Evolutionary conservation across 148 eudicot species (phyloP).

Genomic region (Simmondsia chinensis): DNA sequence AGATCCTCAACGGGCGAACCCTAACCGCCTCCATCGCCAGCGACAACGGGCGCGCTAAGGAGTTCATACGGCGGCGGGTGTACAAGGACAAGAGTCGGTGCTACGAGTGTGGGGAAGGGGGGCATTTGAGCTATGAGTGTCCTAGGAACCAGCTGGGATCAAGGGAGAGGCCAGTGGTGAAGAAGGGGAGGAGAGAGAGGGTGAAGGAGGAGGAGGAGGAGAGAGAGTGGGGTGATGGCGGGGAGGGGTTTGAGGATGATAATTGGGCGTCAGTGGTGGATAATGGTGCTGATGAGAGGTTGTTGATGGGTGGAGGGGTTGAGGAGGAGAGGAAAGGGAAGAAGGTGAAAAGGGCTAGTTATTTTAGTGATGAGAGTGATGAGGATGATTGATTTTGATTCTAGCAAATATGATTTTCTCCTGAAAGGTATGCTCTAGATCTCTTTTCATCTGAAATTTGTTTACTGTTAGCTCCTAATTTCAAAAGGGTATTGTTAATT

Average conservation of each 20-base stretch:
- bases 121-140: conserved; percentile 94
- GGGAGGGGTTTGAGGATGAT: conserved; percentile 43
- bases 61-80: conserved; percentile 60
- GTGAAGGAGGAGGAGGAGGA: conserved; percentile 20
- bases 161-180: conserved; percentile 59
- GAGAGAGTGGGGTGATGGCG: conserved; percentile 27
- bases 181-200: conserved; percentile 25
- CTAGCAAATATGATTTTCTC: too few relatives aligned
- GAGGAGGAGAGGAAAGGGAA: conserved; percentile 22
- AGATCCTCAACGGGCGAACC: conserved; percentile 65
- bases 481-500: too few relatives aligned
- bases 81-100: conserved; percentile 88
- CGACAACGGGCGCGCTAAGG: conserved; percentile 84
- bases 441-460: too few relatives aligned
- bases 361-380: conserved; percentile 87
- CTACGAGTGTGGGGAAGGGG: conserved; percentile 88
- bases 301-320: conserved; percentile 36
- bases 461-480: too few relatives aligned
- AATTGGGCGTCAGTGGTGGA: conserved; percentile 95
- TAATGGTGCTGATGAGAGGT: conserved; percentile 52
- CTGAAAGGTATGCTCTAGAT: too few relatives aligned
- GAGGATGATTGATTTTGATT: conserved; percentile 75
- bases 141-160: conserved; percentile 65
- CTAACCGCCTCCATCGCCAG: conserved; percentile 65
- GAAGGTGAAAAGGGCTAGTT: conserved; percentile 52